Percentiles rank a stretch among this genome's conserved stretches.
These are phyloP conservation scores for Pilaira anomala DNA, from an alignment of 192 early-diverging fungal species.

Conservation along the genomic window DNA sequence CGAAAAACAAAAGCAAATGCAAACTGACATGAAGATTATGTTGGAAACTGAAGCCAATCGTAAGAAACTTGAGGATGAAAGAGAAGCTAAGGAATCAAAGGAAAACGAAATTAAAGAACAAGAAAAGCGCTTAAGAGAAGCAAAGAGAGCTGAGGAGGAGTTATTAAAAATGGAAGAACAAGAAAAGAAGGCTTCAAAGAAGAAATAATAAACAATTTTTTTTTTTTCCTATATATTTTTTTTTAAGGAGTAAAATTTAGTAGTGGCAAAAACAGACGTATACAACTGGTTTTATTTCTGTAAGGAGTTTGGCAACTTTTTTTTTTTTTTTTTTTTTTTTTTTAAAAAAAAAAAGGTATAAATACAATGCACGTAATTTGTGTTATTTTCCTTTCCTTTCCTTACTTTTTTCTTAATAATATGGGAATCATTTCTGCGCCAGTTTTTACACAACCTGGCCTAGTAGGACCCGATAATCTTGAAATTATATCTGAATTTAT, in stretches of 20 bases:
- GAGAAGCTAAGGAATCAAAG: slow-evolving; percentile 41
- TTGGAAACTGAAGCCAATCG: slow-evolving; percentile 7
- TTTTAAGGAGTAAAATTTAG: neutral
- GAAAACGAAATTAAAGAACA: slow-evolving; percentile 37
- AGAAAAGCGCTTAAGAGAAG: slow-evolving; percentile 4
- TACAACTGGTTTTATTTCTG: neutral
- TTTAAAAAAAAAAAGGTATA: no score
- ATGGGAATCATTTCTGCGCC: no score
- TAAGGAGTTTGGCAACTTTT: no score
- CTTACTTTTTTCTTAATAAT: neutral
- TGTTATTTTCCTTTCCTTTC: neutral
- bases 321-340: slow-evolving; percentile 2
- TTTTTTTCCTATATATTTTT: no score
- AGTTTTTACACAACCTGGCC: neutral
- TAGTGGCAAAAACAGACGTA: neutral
- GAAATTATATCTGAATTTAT: slow-evolving; percentile 44
- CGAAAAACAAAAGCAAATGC: slow-evolving; percentile 48
- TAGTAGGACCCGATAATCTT: slow-evolving; percentile 23
- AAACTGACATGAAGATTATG: slow-evolving; percentile 36
- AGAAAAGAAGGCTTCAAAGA: slow-evolving; percentile 36
- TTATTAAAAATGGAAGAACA: slow-evolving; percentile 39
- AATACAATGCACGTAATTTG: neutral
- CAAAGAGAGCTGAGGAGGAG: slow-evolving; percentile 41
- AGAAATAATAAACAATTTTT: slow-evolving; percentile 12
- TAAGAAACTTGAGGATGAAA: slow-evolving; percentile 45